Conservation (phyloP, 495 filamentous ascomycete species). For the Annulohypoxylon moriforme region DNA sequence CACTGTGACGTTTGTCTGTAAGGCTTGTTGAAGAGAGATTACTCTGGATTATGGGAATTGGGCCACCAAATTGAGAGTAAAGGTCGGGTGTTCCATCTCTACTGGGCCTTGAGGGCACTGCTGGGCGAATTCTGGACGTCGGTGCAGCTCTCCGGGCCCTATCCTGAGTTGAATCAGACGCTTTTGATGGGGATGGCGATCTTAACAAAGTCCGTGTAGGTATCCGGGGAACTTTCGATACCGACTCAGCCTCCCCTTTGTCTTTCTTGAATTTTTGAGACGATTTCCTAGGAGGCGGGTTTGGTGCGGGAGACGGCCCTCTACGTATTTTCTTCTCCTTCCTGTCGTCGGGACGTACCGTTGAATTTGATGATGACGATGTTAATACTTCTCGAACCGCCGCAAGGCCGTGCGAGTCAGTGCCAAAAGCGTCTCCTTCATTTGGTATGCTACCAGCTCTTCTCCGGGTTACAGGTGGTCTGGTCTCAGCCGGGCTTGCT, state of each 20-base stretch:
- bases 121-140: conserved; percentile 48
- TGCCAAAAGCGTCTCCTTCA: conserved; percentile 60
- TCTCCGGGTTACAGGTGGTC: conserved; percentile 75
- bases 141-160: conserved; percentile 44
- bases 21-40: conserved; percentile 70
- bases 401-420: conserved; percentile 68
- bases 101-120: conserved; percentile 74
- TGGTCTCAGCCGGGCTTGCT: conserved; percentile 71
- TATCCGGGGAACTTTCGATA: conserved; percentile 46
- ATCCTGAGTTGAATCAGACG: conserved; percentile 31
- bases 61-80: conserved; percentile 63
- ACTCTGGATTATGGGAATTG: conserved; percentile 80
- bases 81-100: conserved; percentile 82
- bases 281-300: conserved; percentile 71
- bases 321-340: conserved; percentile 60
- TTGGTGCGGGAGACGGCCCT: conserved; percentile 63
- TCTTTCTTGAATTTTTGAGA: conserved; percentile 66
- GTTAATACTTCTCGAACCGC: conserved; percentile 71
- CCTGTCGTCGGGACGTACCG: conserved; percentile 61
- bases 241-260: conserved; percentile 50
- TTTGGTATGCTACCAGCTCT: conserved; percentile 65
- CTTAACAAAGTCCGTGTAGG: conserved; percentile 46
- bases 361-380: conserved; percentile 70
- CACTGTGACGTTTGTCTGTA: conserved; percentile 56
- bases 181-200: conserved; percentile 49